Conservation (phyloP, 352 stramenopile genomes). For the Blastocystis sp. region DNA sequence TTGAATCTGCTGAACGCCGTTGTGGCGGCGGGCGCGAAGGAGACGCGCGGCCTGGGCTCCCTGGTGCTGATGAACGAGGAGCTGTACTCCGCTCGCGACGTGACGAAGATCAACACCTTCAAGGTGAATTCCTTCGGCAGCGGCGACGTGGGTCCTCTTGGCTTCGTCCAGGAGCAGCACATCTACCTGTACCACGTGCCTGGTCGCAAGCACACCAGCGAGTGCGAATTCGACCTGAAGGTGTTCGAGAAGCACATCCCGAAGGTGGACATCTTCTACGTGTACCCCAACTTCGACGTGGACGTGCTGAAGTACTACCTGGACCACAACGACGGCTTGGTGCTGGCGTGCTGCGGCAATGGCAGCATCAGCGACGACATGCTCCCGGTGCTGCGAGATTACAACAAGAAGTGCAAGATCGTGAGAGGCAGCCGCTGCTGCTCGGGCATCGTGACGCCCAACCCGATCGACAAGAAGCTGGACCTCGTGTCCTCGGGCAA, state of each 20-base stretch:
- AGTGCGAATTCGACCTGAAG: conserved; percentile 64
- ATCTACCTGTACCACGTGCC: conserved; percentile 67
- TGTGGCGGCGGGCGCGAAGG: conserved; percentile 27
- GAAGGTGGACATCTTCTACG: conserved; percentile 62
- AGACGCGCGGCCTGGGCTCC: conserved; percentile 34
- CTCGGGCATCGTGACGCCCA: conserved; percentile 54
- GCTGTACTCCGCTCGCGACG: conserved; percentile 60
- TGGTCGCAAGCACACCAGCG: conserved; percentile 9
- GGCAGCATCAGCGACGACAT: conserved; percentile 64
- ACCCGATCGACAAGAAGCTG: conserved; percentile 13
- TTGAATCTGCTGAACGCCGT: conserved; percentile 63
- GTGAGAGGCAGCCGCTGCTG: conserved; percentile 42
- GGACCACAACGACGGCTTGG: conserved; percentile 43
- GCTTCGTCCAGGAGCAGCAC: conserved; percentile 54
- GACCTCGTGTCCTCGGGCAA: conserved; percentile 52
- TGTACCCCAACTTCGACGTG: conserved; percentile 54
- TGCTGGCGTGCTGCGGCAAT: conserved; percentile 38
- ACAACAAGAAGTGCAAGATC: conserved; percentile 45
- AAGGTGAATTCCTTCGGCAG: conserved; percentile 67
- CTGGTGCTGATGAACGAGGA: conserved; percentile 65
- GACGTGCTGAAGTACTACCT: conserved; percentile 62
- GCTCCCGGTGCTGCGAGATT: conserved; percentile 11
- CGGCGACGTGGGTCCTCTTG: conserved; percentile 41
- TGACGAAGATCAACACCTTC: conserved; percentile 67
- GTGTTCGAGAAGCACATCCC: conserved; percentile 51